Evolutionary conservation across 2,329 filamentous ascomycete genomes (phyloP).

Genomic region (Uncinocarpus reesii): DNA sequence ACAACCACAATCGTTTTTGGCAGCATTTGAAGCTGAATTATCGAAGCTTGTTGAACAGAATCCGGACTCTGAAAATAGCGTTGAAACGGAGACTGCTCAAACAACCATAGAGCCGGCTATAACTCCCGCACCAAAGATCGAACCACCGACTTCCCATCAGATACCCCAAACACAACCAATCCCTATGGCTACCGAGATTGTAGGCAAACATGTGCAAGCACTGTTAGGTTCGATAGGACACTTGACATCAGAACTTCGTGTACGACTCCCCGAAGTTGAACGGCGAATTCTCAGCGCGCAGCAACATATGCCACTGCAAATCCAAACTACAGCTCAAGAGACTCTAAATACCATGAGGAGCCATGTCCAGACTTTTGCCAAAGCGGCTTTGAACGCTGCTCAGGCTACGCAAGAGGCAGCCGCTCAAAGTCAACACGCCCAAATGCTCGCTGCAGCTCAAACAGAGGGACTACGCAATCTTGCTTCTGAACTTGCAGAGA

Average conservation of each 20-base stretch:
- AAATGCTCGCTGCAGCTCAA: conserved; percentile 30
- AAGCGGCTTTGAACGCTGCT: conserved; percentile 31
- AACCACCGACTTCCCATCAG: neutral
- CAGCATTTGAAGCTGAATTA: conserved; percentile 34
- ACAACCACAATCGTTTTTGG: conserved; percentile 27
- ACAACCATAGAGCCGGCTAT: conserved; percentile 14
- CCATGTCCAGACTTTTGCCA: conserved; percentile 30
- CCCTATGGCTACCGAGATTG: conserved; percentile 10
- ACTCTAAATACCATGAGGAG: conserved; percentile 30
- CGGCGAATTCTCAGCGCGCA: conserved; percentile 29
- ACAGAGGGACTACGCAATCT: conserved; percentile 32
- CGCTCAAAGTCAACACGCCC: conserved; percentile 28
- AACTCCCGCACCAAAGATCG: neutral
- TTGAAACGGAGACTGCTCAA: neutral
- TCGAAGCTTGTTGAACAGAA: conserved; percentile 26
- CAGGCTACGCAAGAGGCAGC: conserved; percentile 28
- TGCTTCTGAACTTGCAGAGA: conserved; percentile 33
- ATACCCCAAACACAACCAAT: neutral
- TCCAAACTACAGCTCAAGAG: conserved; percentile 29
- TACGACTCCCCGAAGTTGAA: conserved; percentile 31
- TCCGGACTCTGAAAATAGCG: conserved; percentile 7
- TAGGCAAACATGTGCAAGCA: conserved; percentile 26
- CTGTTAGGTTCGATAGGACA: conserved; percentile 28
- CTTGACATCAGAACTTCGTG: conserved; percentile 29
- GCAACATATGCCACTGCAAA: conserved; percentile 27